phyloP scores from a whole-genome alignment of 2,329 filamentous ascomycete genomes.

The Botryotinia calthae region DNA sequence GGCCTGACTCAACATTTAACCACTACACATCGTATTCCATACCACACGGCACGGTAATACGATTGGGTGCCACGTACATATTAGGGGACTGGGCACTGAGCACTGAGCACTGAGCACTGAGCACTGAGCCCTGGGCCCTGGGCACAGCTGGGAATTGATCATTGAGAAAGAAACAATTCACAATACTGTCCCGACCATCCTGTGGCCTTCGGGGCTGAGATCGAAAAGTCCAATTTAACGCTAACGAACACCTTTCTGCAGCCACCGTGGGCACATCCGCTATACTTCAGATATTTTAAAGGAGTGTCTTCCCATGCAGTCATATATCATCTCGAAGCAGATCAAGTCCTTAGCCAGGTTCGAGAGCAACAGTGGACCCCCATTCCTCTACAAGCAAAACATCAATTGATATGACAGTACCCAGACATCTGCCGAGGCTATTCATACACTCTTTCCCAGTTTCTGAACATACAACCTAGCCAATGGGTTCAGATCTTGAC shows the following conservation, averaged over 20 bases:
- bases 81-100: background rate
- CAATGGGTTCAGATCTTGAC: background rate
- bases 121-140: too few relatives aligned
- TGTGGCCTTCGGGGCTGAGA: background rate
- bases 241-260: background rate
- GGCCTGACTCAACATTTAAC: background rate
- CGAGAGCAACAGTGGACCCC: background rate
- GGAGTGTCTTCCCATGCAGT: background rate
- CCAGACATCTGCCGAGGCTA: background rate
- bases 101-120: too few relatives aligned
- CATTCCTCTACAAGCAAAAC: background rate
- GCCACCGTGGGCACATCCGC: constrained; percentile 1
- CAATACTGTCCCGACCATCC: background rate
- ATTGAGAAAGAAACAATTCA: background rate
- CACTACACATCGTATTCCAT: background rate
- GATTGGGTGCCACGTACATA: background rate
- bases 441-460: background rate
- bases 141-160: background rate
- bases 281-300: background rate
- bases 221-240: background rate
- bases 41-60: background rate
- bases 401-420: background rate
- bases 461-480: background rate
- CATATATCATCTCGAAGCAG: constrained; percentile 11
- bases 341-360: constrained; percentile 5